phyloP scores from a whole-genome alignment of 345 rosid genomes.

The Sonneratia alba region DNA sequence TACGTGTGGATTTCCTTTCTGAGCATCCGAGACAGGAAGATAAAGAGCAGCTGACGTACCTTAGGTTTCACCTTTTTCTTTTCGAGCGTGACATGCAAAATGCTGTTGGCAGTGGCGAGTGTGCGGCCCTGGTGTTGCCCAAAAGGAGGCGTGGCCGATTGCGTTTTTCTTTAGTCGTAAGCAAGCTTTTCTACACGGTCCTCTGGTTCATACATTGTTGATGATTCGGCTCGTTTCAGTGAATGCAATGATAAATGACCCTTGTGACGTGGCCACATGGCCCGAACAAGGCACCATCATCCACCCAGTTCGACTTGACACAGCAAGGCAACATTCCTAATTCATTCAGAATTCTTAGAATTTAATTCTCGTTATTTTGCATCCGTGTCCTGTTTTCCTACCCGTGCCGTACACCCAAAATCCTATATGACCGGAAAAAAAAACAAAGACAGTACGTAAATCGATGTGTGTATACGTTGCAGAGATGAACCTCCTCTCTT shows the following conservation, averaged over 20 bases:
- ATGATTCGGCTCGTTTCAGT: neutral
- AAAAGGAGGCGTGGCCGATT: neutral
- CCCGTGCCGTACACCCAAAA: too few species aligned
- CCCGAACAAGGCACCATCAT: neutral
- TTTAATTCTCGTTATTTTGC: too few species aligned
- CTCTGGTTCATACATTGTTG: neutral
- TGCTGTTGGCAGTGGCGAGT: neutral
- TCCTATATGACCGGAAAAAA: too few species aligned
- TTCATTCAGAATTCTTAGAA: too few species aligned
- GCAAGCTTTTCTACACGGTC: neutral
- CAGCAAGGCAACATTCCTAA: too few species aligned
- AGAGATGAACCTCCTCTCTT: neutral
- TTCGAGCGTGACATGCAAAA: neutral
- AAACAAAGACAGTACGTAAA: too few species aligned
- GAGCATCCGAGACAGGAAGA: neutral
- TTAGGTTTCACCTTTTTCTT: neutral
- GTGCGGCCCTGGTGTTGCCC: neutral
- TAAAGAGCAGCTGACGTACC: neutral
- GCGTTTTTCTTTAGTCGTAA: neutral
- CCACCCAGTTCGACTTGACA: neutral
- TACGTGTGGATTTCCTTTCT: neutral
- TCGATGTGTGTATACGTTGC: neutral
- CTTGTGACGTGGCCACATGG: constrained; percentile 3
- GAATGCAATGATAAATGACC: neutral
- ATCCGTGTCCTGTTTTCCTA: too few species aligned